These are phyloP conservation scores for Pezicula neosporulosa DNA, from an alignment of 2,329 filamentous ascomycete genomes.

Conservation along the genomic window DNA sequence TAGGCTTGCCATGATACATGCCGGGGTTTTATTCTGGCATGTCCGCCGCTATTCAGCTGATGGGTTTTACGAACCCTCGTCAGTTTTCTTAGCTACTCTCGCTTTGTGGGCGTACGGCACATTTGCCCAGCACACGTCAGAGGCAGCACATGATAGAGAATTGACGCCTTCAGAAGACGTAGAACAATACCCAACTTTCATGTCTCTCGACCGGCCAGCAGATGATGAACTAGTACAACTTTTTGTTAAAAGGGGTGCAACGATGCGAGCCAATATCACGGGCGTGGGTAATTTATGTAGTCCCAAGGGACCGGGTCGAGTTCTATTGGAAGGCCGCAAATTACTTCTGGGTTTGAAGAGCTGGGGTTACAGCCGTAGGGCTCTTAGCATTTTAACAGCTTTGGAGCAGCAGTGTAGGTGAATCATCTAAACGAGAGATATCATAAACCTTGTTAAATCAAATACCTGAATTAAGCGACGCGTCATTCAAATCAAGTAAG, in stretches of 20 bases:
- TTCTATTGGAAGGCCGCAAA: constrained; percentile 35
- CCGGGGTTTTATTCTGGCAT: constrained; percentile 49
- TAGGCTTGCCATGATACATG: constrained; percentile 52
- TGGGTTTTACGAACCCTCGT: constrained; percentile 43
- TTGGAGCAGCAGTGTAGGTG: not conserved
- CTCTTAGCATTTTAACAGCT: not conserved
- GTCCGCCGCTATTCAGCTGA: constrained; percentile 44
- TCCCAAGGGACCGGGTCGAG: constrained; percentile 31
- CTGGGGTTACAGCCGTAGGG: constrained; percentile 14
- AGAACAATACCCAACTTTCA: constrained; percentile 35
- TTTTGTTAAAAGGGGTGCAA: constrained; percentile 46
- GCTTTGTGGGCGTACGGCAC: constrained; percentile 41
- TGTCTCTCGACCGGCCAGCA: constrained; percentile 50
- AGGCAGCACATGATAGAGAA: not conserved
- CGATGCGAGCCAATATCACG: constrained; percentile 46
- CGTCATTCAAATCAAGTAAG: too few species aligned
- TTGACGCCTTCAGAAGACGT: not conserved
- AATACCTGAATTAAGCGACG: too few species aligned
- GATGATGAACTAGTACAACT: constrained; percentile 56
- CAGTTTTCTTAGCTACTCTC: constrained; percentile 41
- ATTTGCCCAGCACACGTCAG: constrained; percentile 11
- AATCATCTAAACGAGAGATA: too few species aligned
- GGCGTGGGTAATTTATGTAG: constrained; percentile 48
- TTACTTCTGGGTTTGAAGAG: constrained; percentile 26
- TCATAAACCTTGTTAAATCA: too few species aligned